Percentiles rank a stretch among this genome's conserved stretches.
These are phyloP conservation scores for Quercus tomentella DNA, from an alignment of 331 rosid genomes.

Conservation along the genomic window DNA sequence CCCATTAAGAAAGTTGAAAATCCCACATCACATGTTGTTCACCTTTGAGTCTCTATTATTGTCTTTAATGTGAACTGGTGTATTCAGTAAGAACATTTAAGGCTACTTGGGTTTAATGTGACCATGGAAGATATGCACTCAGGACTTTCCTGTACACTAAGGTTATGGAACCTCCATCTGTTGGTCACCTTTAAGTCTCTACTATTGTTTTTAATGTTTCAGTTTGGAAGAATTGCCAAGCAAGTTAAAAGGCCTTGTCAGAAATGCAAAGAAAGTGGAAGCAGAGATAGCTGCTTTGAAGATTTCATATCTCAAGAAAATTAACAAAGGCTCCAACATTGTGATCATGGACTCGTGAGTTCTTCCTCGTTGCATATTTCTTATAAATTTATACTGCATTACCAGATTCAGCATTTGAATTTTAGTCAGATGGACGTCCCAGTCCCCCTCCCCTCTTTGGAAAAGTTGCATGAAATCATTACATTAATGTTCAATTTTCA, in stretches of 20 bases:
- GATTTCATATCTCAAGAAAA: constrained; percentile 75
- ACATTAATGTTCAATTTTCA: neutral
- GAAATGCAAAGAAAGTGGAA: constrained; percentile 78
- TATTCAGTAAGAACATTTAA: neutral
- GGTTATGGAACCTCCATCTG: neutral
- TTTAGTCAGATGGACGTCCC: neutral
- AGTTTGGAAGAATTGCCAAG: constrained; percentile 87
- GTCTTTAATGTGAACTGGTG: neutral
- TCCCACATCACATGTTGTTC: too few relatives aligned
- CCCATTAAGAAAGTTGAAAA: too few relatives aligned
- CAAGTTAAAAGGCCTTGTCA: constrained; percentile 74
- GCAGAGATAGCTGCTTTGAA: constrained; percentile 85
- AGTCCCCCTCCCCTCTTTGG: neutral
- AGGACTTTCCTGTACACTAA: neutral
- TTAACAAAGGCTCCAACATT: constrained; percentile 65
- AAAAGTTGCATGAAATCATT: neutral
- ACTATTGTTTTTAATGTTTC: constrained; percentile 16
- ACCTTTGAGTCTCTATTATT: too few relatives aligned
- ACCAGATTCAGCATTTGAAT: neutral
- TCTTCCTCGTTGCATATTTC: constrained; percentile 1
- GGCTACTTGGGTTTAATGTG: neutral
- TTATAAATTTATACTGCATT: neutral
- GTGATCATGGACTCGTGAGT: constrained; percentile 85
- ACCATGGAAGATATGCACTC: neutral
- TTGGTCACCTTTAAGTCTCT: neutral